Base-by-base conservation (phyloP, 1,284 basidiomycete genomes). In the Malassezia globosa region DNA sequence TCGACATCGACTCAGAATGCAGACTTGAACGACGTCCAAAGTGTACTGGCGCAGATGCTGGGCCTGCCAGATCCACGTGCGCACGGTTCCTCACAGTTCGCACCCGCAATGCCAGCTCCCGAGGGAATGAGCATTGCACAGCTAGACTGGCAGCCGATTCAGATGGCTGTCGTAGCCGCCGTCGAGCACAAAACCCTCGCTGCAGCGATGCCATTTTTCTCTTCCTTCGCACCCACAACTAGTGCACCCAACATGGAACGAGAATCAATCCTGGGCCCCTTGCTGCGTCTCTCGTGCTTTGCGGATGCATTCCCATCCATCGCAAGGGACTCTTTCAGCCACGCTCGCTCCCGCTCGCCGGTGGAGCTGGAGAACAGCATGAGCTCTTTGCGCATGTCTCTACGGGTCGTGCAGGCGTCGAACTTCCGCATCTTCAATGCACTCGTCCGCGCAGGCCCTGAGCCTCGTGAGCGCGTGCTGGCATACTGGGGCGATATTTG, bases 371-470 rank as follows among this genome's bases (percentile, higher is more conserved):
- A 63, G 11, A 56, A 51, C 47, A 56, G 56, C 41, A 54, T 61
- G 14, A 48, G 48, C 36, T 56, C 63, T 36, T 48, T 69, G 7
- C 60, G 61, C 27, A 44, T 56, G 47, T 58, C 68, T 26, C 57
- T 73, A 33, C 53, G 58, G 27, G 57, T 63, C 18, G 58, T 70
- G 16, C 74, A 89, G 80, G 77, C 79, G 1, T 81, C 83, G 4
- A 76, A 96, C 38, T 97, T 94, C 75, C 80, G 83, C 69, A 80
- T 94, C 43, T 87, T 90, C 73, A 89, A 95, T 65, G 76, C 82
- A 2, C 76, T 97, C 19, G 83, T 97, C 14, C 81, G 92, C 24
- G 81, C 87, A 0, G 84, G 84, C 0, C 75, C 87, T 0, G 79
- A 80, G 53, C 77, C 86, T 0, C 79, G 88, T 39, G 89, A 95